Conservation (phyloP, 805 yeast species). For the Wickerhamomyces xylosicus region DNA sequence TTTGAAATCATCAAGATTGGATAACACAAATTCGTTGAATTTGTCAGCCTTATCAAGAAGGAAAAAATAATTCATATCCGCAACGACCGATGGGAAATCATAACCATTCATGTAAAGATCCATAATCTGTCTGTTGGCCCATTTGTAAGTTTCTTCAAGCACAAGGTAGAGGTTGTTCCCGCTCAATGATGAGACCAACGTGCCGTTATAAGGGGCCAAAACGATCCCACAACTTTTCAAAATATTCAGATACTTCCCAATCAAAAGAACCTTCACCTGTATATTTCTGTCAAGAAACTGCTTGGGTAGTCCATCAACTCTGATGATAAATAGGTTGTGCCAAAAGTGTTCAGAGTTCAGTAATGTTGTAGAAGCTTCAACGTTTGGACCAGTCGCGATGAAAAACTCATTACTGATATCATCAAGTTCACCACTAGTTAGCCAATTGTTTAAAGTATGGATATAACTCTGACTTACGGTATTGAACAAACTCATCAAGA, state of each 20-base stretch:
- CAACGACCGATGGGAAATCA: constrained; percentile 36
- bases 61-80: constrained; percentile 44
- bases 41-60: constrained; percentile 41
- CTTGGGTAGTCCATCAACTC: constrained; percentile 65
- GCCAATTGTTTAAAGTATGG: constrained; percentile 68
- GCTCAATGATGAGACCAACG: constrained; percentile 23
- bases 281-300: constrained; percentile 45
- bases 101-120: constrained; percentile 53
- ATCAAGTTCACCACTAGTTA: constrained; percentile 56
- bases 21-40: constrained; percentile 42
- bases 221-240: constrained; percentile 48
- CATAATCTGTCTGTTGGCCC: constrained; percentile 57
- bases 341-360: constrained; percentile 51
- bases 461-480: constrained; percentile 56
- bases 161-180: constrained; percentile 39
- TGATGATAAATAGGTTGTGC: constrained; percentile 64
- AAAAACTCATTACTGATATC: constrained; percentile 77
- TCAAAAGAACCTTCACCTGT: constrained; percentile 57
- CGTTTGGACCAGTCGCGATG: constrained; percentile 30
- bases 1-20: constrained; percentile 41
- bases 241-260: constrained; percentile 81
- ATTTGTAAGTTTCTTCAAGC: constrained; percentile 48
- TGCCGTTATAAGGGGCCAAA: constrained; percentile 11
- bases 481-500: constrained; percentile 42
- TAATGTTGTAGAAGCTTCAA: constrained; percentile 17